A percentile compares a stretch with the other conserved stretches of the same genome.
These are phyloP conservation scores for Hypoxylon lenormandii DNA, from an alignment of 495 filamentous ascomycete species.

Conservation along the genomic window DNA sequence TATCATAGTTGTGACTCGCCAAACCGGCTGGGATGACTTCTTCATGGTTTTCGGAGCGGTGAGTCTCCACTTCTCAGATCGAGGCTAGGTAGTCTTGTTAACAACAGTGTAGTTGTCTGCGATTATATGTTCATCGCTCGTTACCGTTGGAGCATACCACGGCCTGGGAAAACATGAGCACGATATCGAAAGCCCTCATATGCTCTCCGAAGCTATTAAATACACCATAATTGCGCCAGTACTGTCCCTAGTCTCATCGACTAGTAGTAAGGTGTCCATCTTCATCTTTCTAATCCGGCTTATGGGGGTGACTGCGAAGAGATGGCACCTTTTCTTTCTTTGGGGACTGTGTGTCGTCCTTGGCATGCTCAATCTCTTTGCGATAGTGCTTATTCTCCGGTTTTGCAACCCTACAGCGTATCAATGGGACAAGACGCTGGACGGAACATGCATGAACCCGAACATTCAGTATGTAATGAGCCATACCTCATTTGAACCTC, in stretches of 20 bases:
- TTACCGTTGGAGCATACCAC: conserved; percentile 13
- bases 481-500: neutral
- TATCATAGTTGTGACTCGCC: conserved; percentile 14
- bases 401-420: conserved; percentile 27
- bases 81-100: neutral
- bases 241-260: conserved; percentile 27
- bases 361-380: conserved; percentile 15
- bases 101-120: conserved; percentile 17
- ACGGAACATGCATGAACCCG: conserved; percentile 13
- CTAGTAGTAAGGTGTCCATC: conserved; percentile 29
- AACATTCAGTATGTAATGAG: conserved; percentile 5
- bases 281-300: conserved; percentile 26
- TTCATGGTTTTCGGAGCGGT: conserved; percentile 35
- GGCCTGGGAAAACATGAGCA: conserved; percentile 17
- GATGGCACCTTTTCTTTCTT: conserved; percentile 23
- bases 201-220: conserved; percentile 19
- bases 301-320: conserved; percentile 26
- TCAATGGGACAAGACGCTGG: conserved; percentile 20
- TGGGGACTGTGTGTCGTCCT: conserved; percentile 24
- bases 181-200: conserved; percentile 7
- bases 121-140: conserved; percentile 25
- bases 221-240: conserved; percentile 27
- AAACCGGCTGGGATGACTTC: conserved; percentile 39
- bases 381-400: conserved; percentile 22
- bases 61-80: neutral